Base-by-base conservation (phyloP, 345 rosid species). In the Anastatica hierochuntica region DNA sequence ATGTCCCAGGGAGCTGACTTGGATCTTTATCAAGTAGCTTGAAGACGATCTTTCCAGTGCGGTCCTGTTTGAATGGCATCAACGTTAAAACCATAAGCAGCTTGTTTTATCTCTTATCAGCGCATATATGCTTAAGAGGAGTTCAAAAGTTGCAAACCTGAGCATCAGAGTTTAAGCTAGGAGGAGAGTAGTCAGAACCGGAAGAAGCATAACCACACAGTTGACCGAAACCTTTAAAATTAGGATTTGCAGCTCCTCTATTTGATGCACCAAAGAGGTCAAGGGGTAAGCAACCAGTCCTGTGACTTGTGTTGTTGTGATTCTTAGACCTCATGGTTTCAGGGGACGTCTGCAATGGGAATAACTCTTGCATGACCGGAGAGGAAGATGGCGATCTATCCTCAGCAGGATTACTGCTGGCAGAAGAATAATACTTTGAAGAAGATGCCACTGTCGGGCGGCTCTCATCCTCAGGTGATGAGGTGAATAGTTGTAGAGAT, bases 111-210 rank as follows among this genome's bases (percentile, higher is more conserved):
- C 27, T 19, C n/a, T n/a, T n/a, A 39, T 2, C 11, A 16, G 33
- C 57, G 10, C 27, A 10, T 2, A n/a, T 10, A 56, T 48, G 34
- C 6, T 30, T 44, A 58, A 50, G 42, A 20, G 37, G 43, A 46
- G 42, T 1, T 16, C 14, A 23, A 14, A 53, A 20, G 49, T 12
- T 7, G 33, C 38, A 35, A 70, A 88, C 97, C 90, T 79, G 87
- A 71, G 81, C 56, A 76, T 80, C 96, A 56, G 92, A 79, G 66
- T 76, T 81, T 72, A 74, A 71, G 70, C 85, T 83, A 40, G 89
- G 76, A 45, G 88, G 87, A 40, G 95, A 88, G 68, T 73, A 86
- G 60, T 88, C 97, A 15, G 97, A 88, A 40, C 97, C 97, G 51
- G 97, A 85, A 43, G 95, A 85, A 14, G 89, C 84, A 55, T 81